A percentile compares a stretch with the other conserved stretches of the same genome.
Conservation (phyloP, 208 protist genomes). For the Trypanosoma congolense region DNA sequence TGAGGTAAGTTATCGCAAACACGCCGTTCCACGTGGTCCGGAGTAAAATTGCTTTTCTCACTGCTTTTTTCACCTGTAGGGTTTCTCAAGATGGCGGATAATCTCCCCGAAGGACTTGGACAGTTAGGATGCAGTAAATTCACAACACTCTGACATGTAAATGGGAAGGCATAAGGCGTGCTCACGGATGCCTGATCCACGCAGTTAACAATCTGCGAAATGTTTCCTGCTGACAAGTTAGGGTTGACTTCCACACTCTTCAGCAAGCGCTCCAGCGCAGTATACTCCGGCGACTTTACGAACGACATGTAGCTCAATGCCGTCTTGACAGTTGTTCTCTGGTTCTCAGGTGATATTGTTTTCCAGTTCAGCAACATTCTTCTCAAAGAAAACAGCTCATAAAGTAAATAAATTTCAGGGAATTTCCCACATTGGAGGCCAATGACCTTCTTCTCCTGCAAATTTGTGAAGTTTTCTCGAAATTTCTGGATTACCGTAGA, state of each 20-base stretch:
- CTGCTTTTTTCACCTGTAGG: background rate
- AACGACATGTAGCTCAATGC: constrained; percentile 11
- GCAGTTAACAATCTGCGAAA: constrained; percentile 8
- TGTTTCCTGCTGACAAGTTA: background rate
- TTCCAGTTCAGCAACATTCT: constrained; percentile 39
- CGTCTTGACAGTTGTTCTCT: constrained; percentile 5
- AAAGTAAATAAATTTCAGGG: constrained; percentile 42
- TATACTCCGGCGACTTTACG: constrained; percentile 21
- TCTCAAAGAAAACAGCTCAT: constrained; percentile 54
- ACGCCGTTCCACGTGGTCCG: no score
- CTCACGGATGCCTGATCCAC: constrained; percentile 12
- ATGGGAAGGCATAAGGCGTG: constrained; percentile 25
- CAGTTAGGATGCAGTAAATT: constrained; percentile 3
- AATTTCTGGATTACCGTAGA: constrained; percentile 21
- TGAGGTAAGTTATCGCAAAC: no score
- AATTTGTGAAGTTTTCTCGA: constrained; percentile 27
- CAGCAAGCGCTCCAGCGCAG: constrained; percentile 3
- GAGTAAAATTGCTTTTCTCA: no score
- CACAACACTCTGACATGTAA: constrained; percentile 11
- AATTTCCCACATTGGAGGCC: constrained; percentile 23
- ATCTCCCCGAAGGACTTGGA: constrained; percentile 6
- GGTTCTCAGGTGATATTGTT: constrained; percentile 17
- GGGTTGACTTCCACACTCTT: background rate
- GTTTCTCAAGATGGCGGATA: background rate
- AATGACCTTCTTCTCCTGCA: constrained; percentile 34